Evolutionary conservation across 2,329 filamentous ascomycete species (phyloP).

Genomic region (Magnaporthiopsis incrustans): DNA sequence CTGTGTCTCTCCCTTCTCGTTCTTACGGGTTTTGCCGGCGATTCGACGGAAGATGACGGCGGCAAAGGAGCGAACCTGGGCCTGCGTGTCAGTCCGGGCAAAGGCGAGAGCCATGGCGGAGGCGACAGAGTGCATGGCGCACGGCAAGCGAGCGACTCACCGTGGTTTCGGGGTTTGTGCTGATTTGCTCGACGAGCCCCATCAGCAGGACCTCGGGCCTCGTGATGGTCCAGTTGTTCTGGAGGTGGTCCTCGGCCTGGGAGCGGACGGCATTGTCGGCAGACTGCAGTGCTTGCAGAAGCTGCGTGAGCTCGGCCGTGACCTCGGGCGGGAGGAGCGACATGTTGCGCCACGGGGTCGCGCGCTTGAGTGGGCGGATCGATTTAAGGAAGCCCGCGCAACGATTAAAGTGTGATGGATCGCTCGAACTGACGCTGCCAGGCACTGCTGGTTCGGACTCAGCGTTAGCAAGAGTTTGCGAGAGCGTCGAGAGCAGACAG

Average conservation of each 20-base stretch:
- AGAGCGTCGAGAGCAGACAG: background rate
- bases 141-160: slow-evolving; percentile 38
- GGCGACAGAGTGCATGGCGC: background rate
- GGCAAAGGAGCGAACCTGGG: slow-evolving; percentile 78
- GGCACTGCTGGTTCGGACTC: background rate
- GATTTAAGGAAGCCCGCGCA: background rate
- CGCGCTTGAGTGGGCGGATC: background rate
- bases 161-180: slow-evolving; percentile 62
- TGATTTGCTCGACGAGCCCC: slow-evolving; percentile 88
- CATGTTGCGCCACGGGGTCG: slow-evolving; percentile 40
- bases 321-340: slow-evolving; percentile 80
- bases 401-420: background rate
- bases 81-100: background rate
- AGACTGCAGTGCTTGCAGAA: slow-evolving; percentile 82
- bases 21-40: slow-evolving; percentile 80
- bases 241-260: slow-evolving; percentile 82
- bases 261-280: slow-evolving; percentile 80
- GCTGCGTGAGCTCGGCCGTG: slow-evolving; percentile 74
- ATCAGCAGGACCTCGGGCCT: slow-evolving; percentile 85
- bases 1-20: slow-evolving; percentile 58
- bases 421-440: background rate
- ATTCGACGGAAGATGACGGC: slow-evolving; percentile 93
- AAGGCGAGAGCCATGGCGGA: background rate
- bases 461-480: background rate
- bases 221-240: slow-evolving; percentile 77